Conservation (phyloP, 257 asterid species). For the Lycium barbarum region DNA sequence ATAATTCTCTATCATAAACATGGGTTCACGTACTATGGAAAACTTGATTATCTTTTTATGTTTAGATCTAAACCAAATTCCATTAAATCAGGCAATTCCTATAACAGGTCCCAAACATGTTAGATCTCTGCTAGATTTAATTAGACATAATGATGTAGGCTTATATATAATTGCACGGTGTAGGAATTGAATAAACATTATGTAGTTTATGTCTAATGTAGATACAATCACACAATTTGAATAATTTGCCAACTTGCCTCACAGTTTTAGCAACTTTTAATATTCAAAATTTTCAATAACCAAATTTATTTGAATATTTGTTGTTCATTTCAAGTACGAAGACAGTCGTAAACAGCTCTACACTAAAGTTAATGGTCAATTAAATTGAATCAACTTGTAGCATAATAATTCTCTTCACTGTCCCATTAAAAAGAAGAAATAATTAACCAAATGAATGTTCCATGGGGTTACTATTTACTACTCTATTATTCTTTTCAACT, state of each 20-base stretch:
- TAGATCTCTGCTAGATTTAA: slow-evolving; percentile 11
- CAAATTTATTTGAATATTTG: neutral
- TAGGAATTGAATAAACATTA: neutral
- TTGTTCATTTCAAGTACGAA: neutral
- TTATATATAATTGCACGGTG: slow-evolving; percentile 21
- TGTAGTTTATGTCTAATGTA: neutral
- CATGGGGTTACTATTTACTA: neutral
- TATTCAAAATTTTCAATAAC: slow-evolving; percentile 7
- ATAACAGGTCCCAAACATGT: neutral
- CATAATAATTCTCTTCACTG: neutral
- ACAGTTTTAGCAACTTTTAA: neutral
- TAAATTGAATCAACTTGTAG: neutral
- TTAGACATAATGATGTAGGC: slow-evolving; percentile 9
- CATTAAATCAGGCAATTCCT: neutral
- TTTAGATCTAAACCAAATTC: slow-evolving; percentile 13
- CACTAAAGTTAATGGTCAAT: neutral
- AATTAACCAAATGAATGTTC: neutral
- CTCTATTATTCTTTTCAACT: neutral
- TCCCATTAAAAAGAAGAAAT: neutral
- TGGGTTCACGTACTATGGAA: neutral
- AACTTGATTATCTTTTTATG: neutral
- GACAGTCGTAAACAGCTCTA: slow-evolving; percentile 18
- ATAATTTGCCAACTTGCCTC: slow-evolving; percentile 23
- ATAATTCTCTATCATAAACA: neutral
- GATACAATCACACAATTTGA: neutral